These are phyloP conservation scores for Zasmidium citrigriseum DNA, from an alignment of 2,329 filamentous ascomycete species.

Conservation along the genomic window DNA sequence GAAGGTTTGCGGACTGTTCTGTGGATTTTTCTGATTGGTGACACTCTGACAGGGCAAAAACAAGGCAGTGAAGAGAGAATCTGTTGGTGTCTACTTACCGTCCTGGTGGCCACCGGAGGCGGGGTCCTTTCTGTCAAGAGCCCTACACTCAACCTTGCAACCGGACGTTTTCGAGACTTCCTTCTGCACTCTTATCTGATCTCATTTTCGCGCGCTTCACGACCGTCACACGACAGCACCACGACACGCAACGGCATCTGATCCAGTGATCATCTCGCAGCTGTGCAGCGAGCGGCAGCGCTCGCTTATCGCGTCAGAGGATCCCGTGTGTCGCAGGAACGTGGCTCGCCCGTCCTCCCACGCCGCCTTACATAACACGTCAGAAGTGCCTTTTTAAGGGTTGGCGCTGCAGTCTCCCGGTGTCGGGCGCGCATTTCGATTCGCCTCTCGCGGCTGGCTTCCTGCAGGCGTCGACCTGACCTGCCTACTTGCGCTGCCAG, in stretches of 20 bases:
- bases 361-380: not conserved
- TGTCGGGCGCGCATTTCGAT: not conserved
- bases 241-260: not conserved
- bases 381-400: not conserved
- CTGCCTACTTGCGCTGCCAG: not conserved
- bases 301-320: not conserved
- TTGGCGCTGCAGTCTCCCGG: not conserved
- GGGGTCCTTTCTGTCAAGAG: no score
- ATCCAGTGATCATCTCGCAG: not conserved
- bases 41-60: no score
- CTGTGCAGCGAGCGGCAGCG: no score
- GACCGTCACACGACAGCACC: not conserved
- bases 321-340: no score
- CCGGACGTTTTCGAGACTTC: no score
- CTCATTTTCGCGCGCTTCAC: no score
- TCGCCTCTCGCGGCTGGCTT: not conserved
- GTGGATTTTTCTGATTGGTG: no score
- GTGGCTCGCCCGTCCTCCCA: not conserved
- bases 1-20: no score
- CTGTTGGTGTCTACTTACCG: no score
- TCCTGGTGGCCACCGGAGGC: no score
- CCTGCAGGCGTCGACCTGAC: not conserved
- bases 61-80: no score
- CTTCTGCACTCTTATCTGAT: not conserved
- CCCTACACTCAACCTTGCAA: no score